Percentiles rank a stretch among this genome's conserved stretches.
phyloP scores from a whole-genome alignment of 1,139 yeast genomes.

The Komagataea norvegica region DNA sequence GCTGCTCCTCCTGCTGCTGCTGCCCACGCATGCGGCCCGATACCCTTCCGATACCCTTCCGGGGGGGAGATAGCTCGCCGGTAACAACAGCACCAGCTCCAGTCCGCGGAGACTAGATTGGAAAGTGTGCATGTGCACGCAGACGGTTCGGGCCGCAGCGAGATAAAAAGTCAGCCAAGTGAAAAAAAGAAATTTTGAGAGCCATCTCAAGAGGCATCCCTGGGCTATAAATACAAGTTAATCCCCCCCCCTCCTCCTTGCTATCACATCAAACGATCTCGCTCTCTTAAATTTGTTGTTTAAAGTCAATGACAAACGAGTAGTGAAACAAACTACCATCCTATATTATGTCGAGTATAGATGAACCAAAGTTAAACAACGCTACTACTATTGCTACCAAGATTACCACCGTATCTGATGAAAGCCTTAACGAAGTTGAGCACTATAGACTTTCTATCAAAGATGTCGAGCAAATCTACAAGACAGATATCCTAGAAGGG shows the following conservation, averaged over 20 bases:
- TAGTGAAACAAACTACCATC: neutral
- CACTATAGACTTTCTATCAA: slow-evolving; percentile 27
- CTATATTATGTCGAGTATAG: slow-evolving; percentile 14
- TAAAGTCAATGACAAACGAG: neutral
- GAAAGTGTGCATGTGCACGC: too few relatives aligned
- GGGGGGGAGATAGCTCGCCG: too few relatives aligned
- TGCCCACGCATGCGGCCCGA: too few relatives aligned
- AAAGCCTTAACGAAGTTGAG: slow-evolving; percentile 15
- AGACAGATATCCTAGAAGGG: slow-evolving; percentile 45
- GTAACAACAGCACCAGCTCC: too few relatives aligned
- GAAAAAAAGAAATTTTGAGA: neutral
- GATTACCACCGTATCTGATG: slow-evolving; percentile 9
- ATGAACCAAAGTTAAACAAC: slow-evolving; percentile 12
- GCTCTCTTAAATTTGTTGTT: neutral
- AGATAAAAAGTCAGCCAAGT: neutral
- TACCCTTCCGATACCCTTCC: too few relatives aligned
- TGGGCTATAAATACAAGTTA: neutral
- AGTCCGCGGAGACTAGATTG: too few relatives aligned
- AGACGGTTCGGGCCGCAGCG: slow-evolving; percentile 2
- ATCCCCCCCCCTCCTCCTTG: neutral
- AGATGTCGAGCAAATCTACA: slow-evolving; percentile 35
- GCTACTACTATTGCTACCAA: slow-evolving; percentile 12
- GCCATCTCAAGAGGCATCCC: neutral
- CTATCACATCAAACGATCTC: neutral
- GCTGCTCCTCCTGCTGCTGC: too few relatives aligned